These are phyloP conservation scores for Verbena officinalis DNA, from an alignment of 257 asterid species.

Conservation along the genomic window DNA sequence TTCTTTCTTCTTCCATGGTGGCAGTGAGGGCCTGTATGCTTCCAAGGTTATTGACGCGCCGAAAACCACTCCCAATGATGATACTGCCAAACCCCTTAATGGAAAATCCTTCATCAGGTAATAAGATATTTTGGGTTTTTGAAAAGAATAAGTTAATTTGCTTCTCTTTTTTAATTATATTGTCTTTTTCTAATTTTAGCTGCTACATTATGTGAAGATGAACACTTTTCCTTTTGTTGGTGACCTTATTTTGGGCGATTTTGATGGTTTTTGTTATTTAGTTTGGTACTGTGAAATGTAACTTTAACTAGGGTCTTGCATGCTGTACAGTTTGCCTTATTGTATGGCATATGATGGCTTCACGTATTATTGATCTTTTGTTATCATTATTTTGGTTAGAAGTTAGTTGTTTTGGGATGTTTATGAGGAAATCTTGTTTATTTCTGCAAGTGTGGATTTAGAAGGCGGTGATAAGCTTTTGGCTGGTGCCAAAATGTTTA, in stretches of 20 bases:
- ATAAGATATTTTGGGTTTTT: slow-evolving; percentile 1
- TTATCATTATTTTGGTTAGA: neutral
- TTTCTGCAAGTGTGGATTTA: slow-evolving; percentile 14
- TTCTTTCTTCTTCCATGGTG: slow-evolving; percentile 93
- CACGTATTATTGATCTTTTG: neutral
- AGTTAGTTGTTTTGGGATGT: slow-evolving; percentile 1
- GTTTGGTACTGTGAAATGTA: slow-evolving; percentile 8
- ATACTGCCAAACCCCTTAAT: slow-evolving; percentile 64
- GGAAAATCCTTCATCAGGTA: slow-evolving; percentile 96
- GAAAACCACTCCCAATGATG: slow-evolving; percentile 41
- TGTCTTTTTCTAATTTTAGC: neutral
- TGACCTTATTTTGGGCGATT: slow-evolving; percentile 17
- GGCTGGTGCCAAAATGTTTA: neutral
- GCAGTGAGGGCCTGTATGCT: slow-evolving; percentile 97
- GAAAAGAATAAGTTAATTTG: neutral
- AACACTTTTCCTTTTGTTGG: neutral
- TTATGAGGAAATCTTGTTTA: neutral
- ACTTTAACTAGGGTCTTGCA: slow-evolving; percentile 7
- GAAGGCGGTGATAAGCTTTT: slow-evolving; percentile 16
- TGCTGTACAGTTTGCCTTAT: slow-evolving; percentile 20
- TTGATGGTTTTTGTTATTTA: slow-evolving; percentile 19
- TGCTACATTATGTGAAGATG: slow-evolving; percentile 11
- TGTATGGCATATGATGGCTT: slow-evolving; percentile 17
- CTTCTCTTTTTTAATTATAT: no score
- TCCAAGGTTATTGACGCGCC: slow-evolving; percentile 59